These are phyloP conservation scores for Protomyces macrosporus DNA, from an alignment of 1,139 yeast species.

Conservation along the genomic window DNA sequence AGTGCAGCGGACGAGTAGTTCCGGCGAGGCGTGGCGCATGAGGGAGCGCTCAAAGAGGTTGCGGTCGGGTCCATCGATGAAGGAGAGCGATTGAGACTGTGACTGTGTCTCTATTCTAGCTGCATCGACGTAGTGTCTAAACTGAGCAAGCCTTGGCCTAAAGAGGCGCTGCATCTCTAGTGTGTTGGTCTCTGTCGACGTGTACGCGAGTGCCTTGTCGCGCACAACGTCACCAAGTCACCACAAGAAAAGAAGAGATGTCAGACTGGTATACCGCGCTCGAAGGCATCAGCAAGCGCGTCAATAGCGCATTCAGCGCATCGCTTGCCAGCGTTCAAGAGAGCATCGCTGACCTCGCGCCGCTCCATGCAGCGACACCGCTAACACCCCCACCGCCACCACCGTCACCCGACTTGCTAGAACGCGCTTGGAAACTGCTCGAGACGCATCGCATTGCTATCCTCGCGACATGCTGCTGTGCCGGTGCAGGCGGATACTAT, in stretches of 20 bases:
- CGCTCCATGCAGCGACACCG: neutral
- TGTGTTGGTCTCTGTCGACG: too few species aligned
- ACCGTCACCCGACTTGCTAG: conserved; percentile 1
- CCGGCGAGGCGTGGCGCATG: conserved; percentile 7
- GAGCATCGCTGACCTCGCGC: neutral
- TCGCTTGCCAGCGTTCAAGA: conserved; percentile 4
- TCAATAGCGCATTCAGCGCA: neutral
- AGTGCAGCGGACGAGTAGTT: conserved; percentile 53
- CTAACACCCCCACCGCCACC: conserved; percentile 2
- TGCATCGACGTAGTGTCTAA: neutral
- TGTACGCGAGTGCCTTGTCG: too few species aligned
- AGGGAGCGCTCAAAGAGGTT: conserved; percentile 13
- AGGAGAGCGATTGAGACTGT: neutral
- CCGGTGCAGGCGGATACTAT: conserved; percentile 10
- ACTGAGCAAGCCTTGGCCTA: neutral
- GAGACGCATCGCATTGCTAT: conserved; percentile 10
- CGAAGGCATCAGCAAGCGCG: neutral
- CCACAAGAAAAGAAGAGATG: neutral
- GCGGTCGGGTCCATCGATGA: conserved; percentile 3
- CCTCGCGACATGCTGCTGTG: neutral
- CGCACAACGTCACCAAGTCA: too few species aligned
- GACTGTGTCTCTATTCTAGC: neutral
- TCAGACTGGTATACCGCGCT: conserved; percentile 21
- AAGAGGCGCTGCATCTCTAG: neutral
- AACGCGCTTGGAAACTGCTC: neutral